phyloP scores from a whole-genome alignment of 2,329 filamentous ascomycete species.

The Graphilbum ipis-grandicollis region DNA sequence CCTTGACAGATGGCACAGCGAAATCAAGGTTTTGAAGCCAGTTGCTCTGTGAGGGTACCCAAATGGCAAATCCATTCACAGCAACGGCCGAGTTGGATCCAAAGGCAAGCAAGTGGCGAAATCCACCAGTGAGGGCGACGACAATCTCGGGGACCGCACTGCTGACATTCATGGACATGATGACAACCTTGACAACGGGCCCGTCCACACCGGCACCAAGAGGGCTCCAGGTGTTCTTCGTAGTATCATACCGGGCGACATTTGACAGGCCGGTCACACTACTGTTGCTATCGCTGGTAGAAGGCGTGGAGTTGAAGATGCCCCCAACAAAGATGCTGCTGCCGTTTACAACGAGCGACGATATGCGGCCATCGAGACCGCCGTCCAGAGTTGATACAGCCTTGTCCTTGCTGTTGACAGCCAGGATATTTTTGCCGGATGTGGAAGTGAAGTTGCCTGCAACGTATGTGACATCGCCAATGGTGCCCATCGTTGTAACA shows the following conservation, averaged over 20 bases:
- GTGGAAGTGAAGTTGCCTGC: slow-evolving; percentile 69
- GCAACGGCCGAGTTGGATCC: slow-evolving; percentile 40
- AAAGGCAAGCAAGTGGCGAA: slow-evolving; percentile 55
- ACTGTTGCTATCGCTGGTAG: slow-evolving; percentile 23
- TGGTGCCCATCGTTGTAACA: slow-evolving; percentile 50
- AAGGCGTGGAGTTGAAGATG: slow-evolving; percentile 58
- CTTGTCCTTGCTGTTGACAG: slow-evolving; percentile 46
- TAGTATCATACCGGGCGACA: slow-evolving; percentile 58
- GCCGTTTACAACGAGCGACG: slow-evolving; percentile 49
- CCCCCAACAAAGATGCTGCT: slow-evolving; percentile 66
- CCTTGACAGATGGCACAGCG: slow-evolving; percentile 48
- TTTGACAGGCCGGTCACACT: slow-evolving; percentile 53
- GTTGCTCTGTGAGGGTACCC: slow-evolving; percentile 70
- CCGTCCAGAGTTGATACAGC: slow-evolving; percentile 44
- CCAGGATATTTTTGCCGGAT: slow-evolving; percentile 58
- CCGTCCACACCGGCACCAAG: slow-evolving; percentile 80
- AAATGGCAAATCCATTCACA: slow-evolving; percentile 68
- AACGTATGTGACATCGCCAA: slow-evolving; percentile 51
- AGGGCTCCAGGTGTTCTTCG: slow-evolving; percentile 53
- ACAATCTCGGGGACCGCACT: slow-evolving; percentile 49
- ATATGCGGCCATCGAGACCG: slow-evolving; percentile 68
- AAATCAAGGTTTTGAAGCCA: slow-evolving; percentile 72
- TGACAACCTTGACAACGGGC: slow-evolving; percentile 54
- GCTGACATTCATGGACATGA: slow-evolving; percentile 65
- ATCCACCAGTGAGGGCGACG: slow-evolving; percentile 66